Percentiles rank a stretch among this genome's conserved stretches.
Evolutionary conservation across 306 rosid genomes (phyloP).

Genomic region (Citrullus colocynthis): DNA sequence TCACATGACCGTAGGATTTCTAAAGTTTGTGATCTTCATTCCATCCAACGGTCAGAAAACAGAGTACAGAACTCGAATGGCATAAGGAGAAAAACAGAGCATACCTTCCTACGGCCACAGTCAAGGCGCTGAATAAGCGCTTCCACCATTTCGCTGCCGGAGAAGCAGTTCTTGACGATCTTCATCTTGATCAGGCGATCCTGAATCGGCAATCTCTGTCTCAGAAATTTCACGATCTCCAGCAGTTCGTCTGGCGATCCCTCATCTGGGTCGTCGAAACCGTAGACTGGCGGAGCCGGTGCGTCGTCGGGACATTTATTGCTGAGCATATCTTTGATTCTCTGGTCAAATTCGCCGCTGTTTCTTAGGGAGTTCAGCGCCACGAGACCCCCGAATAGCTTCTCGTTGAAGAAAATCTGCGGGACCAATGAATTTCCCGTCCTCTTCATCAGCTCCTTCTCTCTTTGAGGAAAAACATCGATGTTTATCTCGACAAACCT

Average conservation of each 20-base stretch:
- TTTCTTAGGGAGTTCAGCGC: slow-evolving; percentile 77
- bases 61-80: neutral
- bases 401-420: slow-evolving; percentile 87
- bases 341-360: slow-evolving; percentile 61
- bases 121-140: slow-evolving; percentile 46
- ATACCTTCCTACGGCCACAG: slow-evolving; percentile 71
- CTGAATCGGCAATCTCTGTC: slow-evolving; percentile 60
- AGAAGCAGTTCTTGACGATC: slow-evolving; percentile 65
- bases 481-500: slow-evolving; percentile 73
- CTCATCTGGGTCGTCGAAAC: slow-evolving; percentile 33
- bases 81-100: neutral
- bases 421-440: slow-evolving; percentile 65
- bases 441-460: slow-evolving; percentile 48
- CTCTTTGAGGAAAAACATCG: slow-evolving; percentile 62
- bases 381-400: slow-evolving; percentile 67
- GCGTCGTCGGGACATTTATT: slow-evolving; percentile 39
- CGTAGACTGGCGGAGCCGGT: slow-evolving; percentile 61
- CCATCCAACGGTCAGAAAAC: slow-evolving; percentile 1
- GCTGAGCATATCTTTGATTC: slow-evolving; percentile 40
- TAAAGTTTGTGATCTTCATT: neutral
- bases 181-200: slow-evolving; percentile 72
- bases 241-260: slow-evolving; percentile 41
- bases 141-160: slow-evolving; percentile 60
- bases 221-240: slow-evolving; percentile 32
- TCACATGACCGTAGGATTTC: neutral